Evolutionary conservation across 768 basidiomycete genomes (phyloP).

Genomic region (Lentinula guzmanii): DNA sequence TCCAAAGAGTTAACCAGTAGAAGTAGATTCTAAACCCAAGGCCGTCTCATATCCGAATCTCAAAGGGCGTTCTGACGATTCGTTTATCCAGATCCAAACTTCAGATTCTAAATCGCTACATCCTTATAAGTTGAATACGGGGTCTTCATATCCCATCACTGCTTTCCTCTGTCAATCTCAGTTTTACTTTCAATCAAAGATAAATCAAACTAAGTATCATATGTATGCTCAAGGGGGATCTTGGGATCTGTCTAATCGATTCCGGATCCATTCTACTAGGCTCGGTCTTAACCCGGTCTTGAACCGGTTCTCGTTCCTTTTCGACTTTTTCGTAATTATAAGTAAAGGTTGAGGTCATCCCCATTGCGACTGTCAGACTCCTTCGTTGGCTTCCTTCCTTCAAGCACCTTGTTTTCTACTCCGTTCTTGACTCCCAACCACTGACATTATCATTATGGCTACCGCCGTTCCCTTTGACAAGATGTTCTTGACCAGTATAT

Average conservation of each 20-base stretch:
- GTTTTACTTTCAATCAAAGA: too few relatives aligned
- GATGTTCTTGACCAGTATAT: conserved; percentile 4
- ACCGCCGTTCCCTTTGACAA: not conserved
- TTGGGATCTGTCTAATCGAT: not conserved
- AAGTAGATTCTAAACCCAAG: too few relatives aligned
- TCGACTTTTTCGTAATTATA: not conserved
- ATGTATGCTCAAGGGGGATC: not conserved
- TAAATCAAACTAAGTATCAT: too few relatives aligned
- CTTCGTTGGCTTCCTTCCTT: not conserved
- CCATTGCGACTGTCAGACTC: not conserved
- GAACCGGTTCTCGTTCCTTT: not conserved
- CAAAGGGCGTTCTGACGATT: too few relatives aligned
- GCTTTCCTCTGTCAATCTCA: too few relatives aligned
- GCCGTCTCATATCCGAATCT: too few relatives aligned
- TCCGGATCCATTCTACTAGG: not conserved
- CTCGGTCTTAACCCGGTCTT: not conserved
- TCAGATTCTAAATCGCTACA: too few relatives aligned
- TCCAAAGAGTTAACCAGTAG: too few relatives aligned
- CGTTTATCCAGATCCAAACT: too few relatives aligned
- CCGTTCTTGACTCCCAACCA: not conserved
- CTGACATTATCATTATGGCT: not conserved
- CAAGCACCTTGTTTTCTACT: not conserved
- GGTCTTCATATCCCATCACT: too few relatives aligned
- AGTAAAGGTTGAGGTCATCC: not conserved
- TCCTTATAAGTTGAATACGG: too few relatives aligned